phyloP scores from a whole-genome alignment of 2,329 filamentous ascomycete genomes.

The Septoria petroselini region DNA sequence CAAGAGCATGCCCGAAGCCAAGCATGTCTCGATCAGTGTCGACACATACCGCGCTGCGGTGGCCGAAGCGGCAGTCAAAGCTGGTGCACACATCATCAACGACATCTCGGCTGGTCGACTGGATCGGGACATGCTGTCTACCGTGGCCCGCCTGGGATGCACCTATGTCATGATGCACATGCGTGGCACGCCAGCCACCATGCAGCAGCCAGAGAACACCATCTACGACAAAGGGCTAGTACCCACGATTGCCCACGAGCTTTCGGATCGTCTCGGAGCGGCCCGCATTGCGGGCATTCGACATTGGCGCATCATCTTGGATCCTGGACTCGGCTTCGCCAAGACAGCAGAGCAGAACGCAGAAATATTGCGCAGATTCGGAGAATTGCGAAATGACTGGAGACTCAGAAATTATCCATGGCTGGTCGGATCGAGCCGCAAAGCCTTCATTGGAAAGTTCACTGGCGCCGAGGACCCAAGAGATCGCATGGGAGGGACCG shows the following conservation, averaged over 20 bases:
- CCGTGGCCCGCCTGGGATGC: conserved; percentile 71
- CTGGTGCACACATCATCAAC: conserved; percentile 90
- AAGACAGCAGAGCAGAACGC: conserved; percentile 81
- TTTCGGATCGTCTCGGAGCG: conserved; percentile 65
- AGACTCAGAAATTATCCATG: conserved; percentile 72
- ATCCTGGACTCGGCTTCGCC: conserved; percentile 91
- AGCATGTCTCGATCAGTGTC: conserved; percentile 71
- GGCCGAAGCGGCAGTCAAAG: conserved; percentile 69
- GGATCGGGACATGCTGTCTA: conserved; percentile 77
- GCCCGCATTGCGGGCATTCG: conserved; percentile 80
- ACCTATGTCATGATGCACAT: conserved; percentile 90
- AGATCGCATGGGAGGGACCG: conserved; percentile 79
- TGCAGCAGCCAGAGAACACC: conserved; percentile 59
- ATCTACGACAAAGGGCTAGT: conserved; percentile 67
- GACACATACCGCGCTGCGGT: conserved; percentile 90
- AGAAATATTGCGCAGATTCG: conserved; percentile 68
- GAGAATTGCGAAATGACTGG: conserved; percentile 53
- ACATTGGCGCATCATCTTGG: conserved; percentile 90
- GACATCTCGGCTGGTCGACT: conserved; percentile 82
- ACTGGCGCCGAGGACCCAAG: conserved; percentile 70
- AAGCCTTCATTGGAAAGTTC: conserved; percentile 79
- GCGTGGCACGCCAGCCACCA: conserved; percentile 80
- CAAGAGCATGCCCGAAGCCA: conserved; percentile 61
- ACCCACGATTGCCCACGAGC: conserved; percentile 62
- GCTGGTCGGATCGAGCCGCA: conserved; percentile 85